A percentile compares a stretch with the other conserved stretches of the same genome.
phyloP scores from a whole-genome alignment of 2,329 filamentous ascomycete genomes.

The Cadophora gregata region DNA sequence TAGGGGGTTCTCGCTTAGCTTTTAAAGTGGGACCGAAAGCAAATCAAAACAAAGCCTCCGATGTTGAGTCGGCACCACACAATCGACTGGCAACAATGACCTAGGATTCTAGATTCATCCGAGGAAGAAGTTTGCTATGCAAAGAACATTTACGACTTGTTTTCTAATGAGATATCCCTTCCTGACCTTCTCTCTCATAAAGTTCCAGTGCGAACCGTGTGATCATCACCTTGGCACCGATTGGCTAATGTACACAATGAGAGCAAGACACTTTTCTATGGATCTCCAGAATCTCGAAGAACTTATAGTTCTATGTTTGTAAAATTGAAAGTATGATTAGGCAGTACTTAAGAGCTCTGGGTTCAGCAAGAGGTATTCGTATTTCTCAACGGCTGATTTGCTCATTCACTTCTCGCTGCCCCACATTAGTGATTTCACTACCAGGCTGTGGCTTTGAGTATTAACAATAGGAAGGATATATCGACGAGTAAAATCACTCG shows the following conservation, averaged over 20 bases:
- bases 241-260: background rate
- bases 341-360: background rate
- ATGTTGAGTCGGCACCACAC: background rate
- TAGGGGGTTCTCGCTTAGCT: constrained; percentile 5
- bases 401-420: background rate
- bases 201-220: background rate
- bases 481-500: background rate
- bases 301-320: background rate
- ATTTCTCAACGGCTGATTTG: background rate
- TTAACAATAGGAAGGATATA: background rate
- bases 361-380: background rate
- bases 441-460: background rate
- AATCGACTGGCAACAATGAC: background rate
- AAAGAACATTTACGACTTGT: no score
- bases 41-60: background rate
- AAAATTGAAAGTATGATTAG: background rate
- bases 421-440: background rate
- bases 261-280: background rate
- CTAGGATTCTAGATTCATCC: background rate
- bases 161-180: no score
- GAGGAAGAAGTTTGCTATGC: no score
- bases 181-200: background rate
- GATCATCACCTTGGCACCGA: background rate
- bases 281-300: background rate
- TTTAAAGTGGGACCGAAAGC: background rate